A percentile compares a stretch with the other conserved stretches of the same genome.
These are phyloP conservation scores for Pseudonitzschia delicatissima DNA, from an alignment of 108 stramenopile species.

Conservation along the genomic window DNA sequence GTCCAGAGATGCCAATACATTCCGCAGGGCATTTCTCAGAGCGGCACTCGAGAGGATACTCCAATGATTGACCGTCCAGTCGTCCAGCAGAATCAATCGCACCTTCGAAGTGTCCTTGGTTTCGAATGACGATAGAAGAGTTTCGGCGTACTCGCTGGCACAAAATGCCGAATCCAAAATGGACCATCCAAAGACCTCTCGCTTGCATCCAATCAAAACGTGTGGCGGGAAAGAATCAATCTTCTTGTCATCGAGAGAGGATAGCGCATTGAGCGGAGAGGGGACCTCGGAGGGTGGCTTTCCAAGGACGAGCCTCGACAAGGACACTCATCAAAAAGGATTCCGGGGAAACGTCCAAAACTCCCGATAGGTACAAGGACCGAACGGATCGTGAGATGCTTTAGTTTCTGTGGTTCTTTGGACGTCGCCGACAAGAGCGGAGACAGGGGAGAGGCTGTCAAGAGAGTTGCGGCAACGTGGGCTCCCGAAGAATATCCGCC, in stretches of 20 bases:
- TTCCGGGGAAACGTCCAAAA: constrained; percentile 13
- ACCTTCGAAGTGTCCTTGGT: neutral
- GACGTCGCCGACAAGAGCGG: neutral
- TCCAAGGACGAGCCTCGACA: constrained; percentile 7
- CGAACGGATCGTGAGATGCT: neutral
- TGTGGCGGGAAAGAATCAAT: constrained; percentile 19
- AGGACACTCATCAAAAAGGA: constrained; percentile 6
- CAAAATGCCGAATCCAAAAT: constrained; percentile 55
- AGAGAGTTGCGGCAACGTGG: constrained; percentile 54
- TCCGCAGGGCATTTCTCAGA: constrained; percentile 30
- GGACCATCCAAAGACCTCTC: constrained; percentile 54
- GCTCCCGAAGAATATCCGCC: constrained; percentile 69
- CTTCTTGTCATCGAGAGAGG: neutral
- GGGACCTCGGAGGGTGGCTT: constrained; percentile 18
- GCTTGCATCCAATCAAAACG: constrained; percentile 46
- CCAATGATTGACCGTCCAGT: constrained; percentile 52
- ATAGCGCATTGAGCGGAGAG: constrained; percentile 38
- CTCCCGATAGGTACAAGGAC: constrained; percentile 20
- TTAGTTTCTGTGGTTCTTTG: neutral
- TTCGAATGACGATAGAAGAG: neutral
- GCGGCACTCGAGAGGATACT: constrained; percentile 42
- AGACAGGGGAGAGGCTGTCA: constrained; percentile 1
- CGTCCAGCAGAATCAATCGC: constrained; percentile 28
- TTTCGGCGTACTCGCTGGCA: constrained; percentile 33
- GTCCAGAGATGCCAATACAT: neutral